These are phyloP conservation scores for Botryotinia convoluta DNA, from an alignment of 2,329 filamentous ascomycete genomes.

Conservation along the genomic window DNA sequence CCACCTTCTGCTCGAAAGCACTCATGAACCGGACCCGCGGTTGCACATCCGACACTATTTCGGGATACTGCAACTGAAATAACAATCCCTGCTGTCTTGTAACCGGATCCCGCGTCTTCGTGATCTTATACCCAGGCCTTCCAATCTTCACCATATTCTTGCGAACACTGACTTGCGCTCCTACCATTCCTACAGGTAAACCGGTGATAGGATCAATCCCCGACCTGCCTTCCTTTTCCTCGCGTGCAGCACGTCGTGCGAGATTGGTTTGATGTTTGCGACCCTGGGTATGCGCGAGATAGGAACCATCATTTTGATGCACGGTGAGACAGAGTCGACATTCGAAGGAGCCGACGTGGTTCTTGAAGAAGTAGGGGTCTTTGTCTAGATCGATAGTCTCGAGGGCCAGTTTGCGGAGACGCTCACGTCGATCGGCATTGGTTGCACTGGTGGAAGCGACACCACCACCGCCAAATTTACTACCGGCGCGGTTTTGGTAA, in stretches of 20 bases:
- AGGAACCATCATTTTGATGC: constrained; percentile 98
- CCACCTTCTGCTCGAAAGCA: constrained; percentile 91
- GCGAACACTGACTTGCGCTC: constrained; percentile 59
- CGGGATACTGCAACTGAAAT: constrained; percentile 96
- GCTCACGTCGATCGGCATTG: constrained; percentile 95
- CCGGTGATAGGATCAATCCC: constrained; percentile 65
- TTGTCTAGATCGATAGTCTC: constrained; percentile 99
- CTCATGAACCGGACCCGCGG: constrained; percentile 96
- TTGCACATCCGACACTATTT: constrained; percentile 71
- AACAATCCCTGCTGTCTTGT: constrained; percentile 85
- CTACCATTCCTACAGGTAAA: constrained; percentile 72
- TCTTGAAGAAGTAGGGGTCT: constrained; percentile 99
- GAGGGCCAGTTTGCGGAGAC: constrained; percentile 94
- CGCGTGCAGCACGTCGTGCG: constrained; percentile 89
- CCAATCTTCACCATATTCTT: constrained; percentile 93
- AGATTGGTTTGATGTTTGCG: constrained; percentile 99
- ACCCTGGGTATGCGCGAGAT: constrained; percentile 96
- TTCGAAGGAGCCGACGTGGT: constrained; percentile 97
- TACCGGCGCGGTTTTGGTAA: constrained; percentile 89
- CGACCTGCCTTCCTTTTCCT: constrained; percentile 80
- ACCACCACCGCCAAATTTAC: constrained; percentile 96
- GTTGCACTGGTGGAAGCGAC: constrained; percentile 91
- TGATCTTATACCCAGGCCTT: constrained; percentile 94
- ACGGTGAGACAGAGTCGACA: constrained; percentile 95
- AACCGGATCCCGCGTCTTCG: constrained; percentile 86